phyloP scores from a whole-genome alignment of 495 filamentous ascomycete genomes.

The Lophiostoma macrostomum region DNA sequence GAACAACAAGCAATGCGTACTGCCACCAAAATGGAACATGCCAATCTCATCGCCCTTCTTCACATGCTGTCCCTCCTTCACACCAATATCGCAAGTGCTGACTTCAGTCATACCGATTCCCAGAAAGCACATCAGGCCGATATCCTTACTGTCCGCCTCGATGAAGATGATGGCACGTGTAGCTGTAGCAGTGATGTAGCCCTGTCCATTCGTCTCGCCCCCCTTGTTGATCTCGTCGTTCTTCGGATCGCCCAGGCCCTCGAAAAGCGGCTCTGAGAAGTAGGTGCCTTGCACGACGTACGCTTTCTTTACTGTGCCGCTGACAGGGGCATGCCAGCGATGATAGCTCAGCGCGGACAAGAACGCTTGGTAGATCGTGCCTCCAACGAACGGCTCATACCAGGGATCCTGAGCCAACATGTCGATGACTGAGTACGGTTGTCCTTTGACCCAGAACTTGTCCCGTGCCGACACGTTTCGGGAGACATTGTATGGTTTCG shows the following conservation, averaged over 20 bases:
- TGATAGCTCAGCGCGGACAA: slow-evolving; percentile 38
- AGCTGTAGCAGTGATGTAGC: slow-evolving; percentile 57
- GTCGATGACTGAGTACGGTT: slow-evolving; percentile 44
- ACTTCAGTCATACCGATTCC: slow-evolving; percentile 71
- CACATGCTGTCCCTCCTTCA: slow-evolving; percentile 57
- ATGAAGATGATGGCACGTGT: slow-evolving; percentile 67
- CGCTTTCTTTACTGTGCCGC: slow-evolving; percentile 32
- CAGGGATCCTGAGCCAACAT: slow-evolving; percentile 34
- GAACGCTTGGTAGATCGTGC: slow-evolving; percentile 40
- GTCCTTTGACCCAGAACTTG: slow-evolving; percentile 67
- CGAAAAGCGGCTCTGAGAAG: slow-evolving; percentile 61
- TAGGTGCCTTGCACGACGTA: slow-evolving; percentile 56
- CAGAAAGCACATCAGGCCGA: slow-evolving; percentile 65
- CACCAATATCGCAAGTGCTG: slow-evolving; percentile 63
- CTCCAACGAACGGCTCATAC: slow-evolving; percentile 34
- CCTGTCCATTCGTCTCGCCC: slow-evolving; percentile 44
- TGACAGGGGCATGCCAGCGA: slow-evolving; percentile 38
- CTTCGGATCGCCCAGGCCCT: slow-evolving; percentile 44
- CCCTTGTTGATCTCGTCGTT: slow-evolving; percentile 37
- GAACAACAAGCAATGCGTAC: slow-evolving; percentile 60
- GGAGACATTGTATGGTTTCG: slow-evolving; percentile 50
- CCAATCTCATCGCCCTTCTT: slow-evolving; percentile 65
- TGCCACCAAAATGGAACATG: slow-evolving; percentile 75
- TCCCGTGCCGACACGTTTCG: slow-evolving; percentile 47
- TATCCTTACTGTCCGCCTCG: slow-evolving; percentile 61